These are phyloP conservation scores for Francoa sonchifolia DNA, from an alignment of 441 rosid genomes.

Conservation along the genomic window DNA sequence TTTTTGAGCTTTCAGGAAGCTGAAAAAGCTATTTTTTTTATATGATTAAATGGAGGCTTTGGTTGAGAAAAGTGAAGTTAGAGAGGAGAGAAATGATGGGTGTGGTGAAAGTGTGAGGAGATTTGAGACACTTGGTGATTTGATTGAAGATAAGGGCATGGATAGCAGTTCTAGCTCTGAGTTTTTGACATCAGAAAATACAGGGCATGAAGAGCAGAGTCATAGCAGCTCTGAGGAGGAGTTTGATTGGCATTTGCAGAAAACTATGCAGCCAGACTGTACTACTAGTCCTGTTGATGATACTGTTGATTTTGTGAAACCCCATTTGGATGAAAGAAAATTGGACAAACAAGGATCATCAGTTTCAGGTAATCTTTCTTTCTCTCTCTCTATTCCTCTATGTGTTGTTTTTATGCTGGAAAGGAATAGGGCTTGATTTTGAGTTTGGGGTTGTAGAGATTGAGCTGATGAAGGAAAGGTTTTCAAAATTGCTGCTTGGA, in stretches of 20 bases:
- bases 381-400: background rate
- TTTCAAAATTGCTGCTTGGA: constrained; percentile 82
- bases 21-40: constrained; percentile 13
- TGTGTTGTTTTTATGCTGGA: background rate
- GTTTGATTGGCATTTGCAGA: constrained; percentile 41
- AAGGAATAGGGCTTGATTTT: background rate
- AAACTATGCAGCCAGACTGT: constrained; percentile 29
- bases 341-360: constrained; percentile 33
- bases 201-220: constrained; percentile 48
- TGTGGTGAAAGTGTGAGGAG: constrained; percentile 16
- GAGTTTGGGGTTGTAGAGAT: constrained; percentile 31
- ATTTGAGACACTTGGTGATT: constrained; percentile 28
- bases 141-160: constrained; percentile 36
- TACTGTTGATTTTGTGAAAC: constrained; percentile 25
- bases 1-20: constrained; percentile 22
- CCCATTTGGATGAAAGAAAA: constrained; percentile 23
- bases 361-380: constrained; percentile 41
- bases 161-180: constrained; percentile 74
- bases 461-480: constrained; percentile 96
- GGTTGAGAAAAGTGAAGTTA: constrained; percentile 20
- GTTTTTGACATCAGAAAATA: constrained; percentile 48
- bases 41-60: constrained; percentile 51
- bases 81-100: constrained; percentile 20
- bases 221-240: constrained; percentile 55
- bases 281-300: constrained; percentile 14